Evolutionary conservation across 106 monocot species (phyloP), one percentile per base, ranked within the genome.

Genomic region (Platanthera zijinensis): DNA sequence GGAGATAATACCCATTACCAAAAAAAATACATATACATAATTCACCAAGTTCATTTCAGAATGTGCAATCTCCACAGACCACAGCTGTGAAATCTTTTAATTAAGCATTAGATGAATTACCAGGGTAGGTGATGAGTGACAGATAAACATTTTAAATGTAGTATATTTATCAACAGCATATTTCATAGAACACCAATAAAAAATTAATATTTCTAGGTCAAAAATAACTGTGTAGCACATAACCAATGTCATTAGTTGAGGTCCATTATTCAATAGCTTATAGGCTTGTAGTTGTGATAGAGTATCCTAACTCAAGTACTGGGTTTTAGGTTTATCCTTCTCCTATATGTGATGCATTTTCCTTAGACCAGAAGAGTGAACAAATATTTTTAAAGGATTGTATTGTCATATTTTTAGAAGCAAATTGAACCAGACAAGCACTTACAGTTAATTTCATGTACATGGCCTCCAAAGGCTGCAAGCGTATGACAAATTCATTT

Each of bases 381-480:
- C 46, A 69, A 69, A 46, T 1, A 69, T 69, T 22, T 9, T n/a
- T 48, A 70, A 7, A 48, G 17, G 1, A n/a, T 48, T 14, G n/a
- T 11, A 48, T 51, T 72, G 1, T 14, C 49, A 72, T 22, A 50
- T 21, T 72, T 48, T 73, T 4, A 5, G 39, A 9, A 73, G 51
- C 19, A 73, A 15, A 17, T 57, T 21, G 48, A 67, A 12, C 19
- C 8, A 74, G 48, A 57, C n/a, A 74, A 70, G 53, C 11, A 73
- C 90, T 86, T 85, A 96, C 93, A 32, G 93, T 93, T 59, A 96
- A 81, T 83, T 96, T 96, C 96, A 96, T 96, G 76, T 96, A 96
- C 96, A 96, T 96, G 73, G 96, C 92, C 79, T 96, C 96, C 83
- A 74, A 89, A 74, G 96, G 96, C 61, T 96, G 96, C 62, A 96